phyloP scores from a whole-genome alignment of 352 stramenopile genomes.

The Phytopythium chamaehyphon region DNA sequence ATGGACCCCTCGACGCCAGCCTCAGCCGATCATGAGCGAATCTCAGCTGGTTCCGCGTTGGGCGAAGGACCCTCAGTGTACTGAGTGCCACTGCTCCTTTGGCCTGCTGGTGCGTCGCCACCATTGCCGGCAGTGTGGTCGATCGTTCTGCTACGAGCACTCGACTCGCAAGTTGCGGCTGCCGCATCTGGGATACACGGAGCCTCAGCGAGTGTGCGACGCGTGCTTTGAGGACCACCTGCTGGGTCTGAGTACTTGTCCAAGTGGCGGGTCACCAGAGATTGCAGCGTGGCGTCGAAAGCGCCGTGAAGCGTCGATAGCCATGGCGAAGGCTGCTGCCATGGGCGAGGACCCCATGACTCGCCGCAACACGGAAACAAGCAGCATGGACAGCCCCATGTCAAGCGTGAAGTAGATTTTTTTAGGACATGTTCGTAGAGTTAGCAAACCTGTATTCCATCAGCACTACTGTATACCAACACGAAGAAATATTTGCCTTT shows the following conservation, averaged over 20 bases:
- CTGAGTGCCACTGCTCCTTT: constrained; percentile 71
- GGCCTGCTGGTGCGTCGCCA: constrained; percentile 67
- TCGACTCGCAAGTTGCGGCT: constrained; percentile 69
- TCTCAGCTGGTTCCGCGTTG: constrained; percentile 47
- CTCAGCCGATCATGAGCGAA: not conserved
- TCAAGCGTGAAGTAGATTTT: not conserved
- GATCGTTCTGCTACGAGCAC: constrained; percentile 86
- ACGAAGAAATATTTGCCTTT: not conserved
- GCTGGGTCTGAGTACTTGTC: constrained; percentile 27
- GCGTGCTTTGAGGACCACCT: constrained; percentile 71
- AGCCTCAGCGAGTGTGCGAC: constrained; percentile 81
- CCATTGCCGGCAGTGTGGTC: constrained; percentile 78
- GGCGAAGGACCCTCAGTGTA: constrained; percentile 59
- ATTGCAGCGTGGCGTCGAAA: constrained; percentile 1
- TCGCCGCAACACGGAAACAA: constrained; percentile 5
- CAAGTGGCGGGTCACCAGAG: constrained; percentile 4
- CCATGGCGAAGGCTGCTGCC: constrained; percentile 2
- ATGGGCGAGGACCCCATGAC: not conserved
- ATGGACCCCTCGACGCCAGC: constrained; percentile 9
- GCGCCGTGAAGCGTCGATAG: constrained; percentile 7
- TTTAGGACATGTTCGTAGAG: not conserved
- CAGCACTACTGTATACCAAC: too few relatives aligned
- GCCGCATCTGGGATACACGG: constrained; percentile 60
- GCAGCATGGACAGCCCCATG: constrained; percentile 5
- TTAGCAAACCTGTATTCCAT: not conserved